Percentiles rank a stretch among this genome's conserved stretches.
Evolutionary conservation across 2,329 filamentous ascomycete species (phyloP).

Genomic region (Phoma sp.): DNA sequence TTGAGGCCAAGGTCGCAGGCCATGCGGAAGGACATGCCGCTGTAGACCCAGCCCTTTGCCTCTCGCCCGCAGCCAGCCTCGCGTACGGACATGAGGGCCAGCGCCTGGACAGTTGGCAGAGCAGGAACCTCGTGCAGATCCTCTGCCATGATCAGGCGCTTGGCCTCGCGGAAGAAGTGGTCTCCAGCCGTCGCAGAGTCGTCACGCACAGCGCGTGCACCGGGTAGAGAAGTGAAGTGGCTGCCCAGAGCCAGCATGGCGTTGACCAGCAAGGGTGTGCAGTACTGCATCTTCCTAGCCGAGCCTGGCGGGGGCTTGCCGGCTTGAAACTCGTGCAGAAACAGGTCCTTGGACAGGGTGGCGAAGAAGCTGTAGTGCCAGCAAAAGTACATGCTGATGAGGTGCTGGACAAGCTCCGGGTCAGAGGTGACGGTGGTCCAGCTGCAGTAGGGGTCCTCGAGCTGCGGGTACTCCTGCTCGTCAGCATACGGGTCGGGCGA

Average conservation of each 20-base stretch:
- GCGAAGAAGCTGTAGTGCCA: constrained; percentile 99
- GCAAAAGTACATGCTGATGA: constrained; percentile 97
- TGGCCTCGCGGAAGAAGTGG: constrained; percentile 94
- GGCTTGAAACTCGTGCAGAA: constrained; percentile 81
- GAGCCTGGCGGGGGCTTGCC: constrained; percentile 65
- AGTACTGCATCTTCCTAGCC: constrained; percentile 71
- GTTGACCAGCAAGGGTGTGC: constrained; percentile 88
- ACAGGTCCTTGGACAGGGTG: constrained; percentile 82
- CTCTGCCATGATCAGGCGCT: constrained; percentile 84
- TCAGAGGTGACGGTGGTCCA: constrained; percentile 91
- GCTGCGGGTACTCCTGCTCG: constrained; percentile 55
- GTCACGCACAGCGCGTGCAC: constrained; percentile 72
- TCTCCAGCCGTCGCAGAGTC: constrained; percentile 89
- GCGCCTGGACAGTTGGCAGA: constrained; percentile 88
- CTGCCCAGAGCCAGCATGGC: constrained; percentile 92
- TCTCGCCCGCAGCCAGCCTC: constrained; percentile 95
- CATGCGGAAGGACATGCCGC: constrained; percentile 98
- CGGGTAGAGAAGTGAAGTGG: constrained; percentile 82
- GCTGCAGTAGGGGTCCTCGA: constrained; percentile 75
- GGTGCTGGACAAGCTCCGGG: constrained; percentile 77
- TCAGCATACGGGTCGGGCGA: constrained; percentile 43
- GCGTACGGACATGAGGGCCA: constrained; percentile 93
- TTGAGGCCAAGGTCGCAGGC: constrained; percentile 92
- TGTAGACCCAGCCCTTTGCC: constrained; percentile 97
- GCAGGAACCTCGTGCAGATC: constrained; percentile 91